Percentiles rank a stretch among this genome's conserved stretches.
Conservation (phyloP, 306 rosid genomes). For the Begonia loranthoides region DNA sequence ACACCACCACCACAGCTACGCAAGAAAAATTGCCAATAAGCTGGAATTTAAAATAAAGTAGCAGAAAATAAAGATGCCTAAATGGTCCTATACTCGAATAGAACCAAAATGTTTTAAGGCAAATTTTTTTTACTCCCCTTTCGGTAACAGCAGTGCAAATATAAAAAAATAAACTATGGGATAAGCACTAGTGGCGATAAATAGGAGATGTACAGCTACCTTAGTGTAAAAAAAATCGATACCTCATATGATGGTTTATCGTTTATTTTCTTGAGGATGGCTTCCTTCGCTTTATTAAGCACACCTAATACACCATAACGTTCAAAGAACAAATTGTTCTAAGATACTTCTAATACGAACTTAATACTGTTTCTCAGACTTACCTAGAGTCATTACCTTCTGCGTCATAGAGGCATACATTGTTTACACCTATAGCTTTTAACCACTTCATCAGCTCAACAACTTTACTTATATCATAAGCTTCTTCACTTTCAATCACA, state of each 20-base stretch:
- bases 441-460: conserved; percentile 61
- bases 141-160: too few relatives aligned
- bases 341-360: too few relatives aligned
- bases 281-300: conserved; percentile 47
- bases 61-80: too few relatives aligned
- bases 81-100: too few relatives aligned
- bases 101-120: background rate
- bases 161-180: too few relatives aligned
- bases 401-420: conserved; percentile 64
- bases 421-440: conserved; percentile 48
- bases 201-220: background rate
- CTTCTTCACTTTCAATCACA: conserved; percentile 81
- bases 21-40: too few relatives aligned
- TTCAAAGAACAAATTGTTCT: conserved; percentile 1
- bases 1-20: too few relatives aligned
- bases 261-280: conserved; percentile 41
- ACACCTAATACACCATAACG: conserved; percentile 38
- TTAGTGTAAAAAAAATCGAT: background rate
- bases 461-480: conserved; percentile 41
- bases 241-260: conserved; percentile 38
- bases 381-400: conserved; percentile 40
- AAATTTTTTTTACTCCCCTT: too few relatives aligned
- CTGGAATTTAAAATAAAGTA: too few relatives aligned
- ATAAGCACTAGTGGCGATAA: too few relatives aligned
- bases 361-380: too few relatives aligned